Evolutionary conservation across 305 asterid genomes (phyloP).

Genomic region (Fraxinus baroniana): DNA sequence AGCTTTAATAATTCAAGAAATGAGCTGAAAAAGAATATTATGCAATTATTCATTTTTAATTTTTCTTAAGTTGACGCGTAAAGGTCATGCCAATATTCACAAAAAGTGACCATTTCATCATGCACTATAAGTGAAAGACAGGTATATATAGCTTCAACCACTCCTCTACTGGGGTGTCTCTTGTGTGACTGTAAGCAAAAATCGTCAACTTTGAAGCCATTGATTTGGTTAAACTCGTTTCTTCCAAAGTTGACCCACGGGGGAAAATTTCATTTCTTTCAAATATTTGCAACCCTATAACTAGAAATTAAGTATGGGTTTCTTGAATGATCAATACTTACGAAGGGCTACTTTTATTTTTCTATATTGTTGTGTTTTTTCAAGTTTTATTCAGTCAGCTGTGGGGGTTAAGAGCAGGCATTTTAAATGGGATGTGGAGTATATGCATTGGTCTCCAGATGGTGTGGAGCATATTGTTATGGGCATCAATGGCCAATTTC

Average conservation of each 20-base stretch:
- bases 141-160: neutral
- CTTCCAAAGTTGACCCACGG: neutral
- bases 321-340: conserved; percentile 4
- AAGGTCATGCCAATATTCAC: neutral
- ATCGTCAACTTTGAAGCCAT: neutral
- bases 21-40: neutral
- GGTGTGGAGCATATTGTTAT: conserved; percentile 55
- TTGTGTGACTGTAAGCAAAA: neutral
- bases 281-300: neutral
- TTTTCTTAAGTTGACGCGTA: neutral
- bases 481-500: conserved; percentile 70
- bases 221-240: neutral
- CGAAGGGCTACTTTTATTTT: neutral
- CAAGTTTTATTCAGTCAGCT: neutral
- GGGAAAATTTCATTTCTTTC: neutral
- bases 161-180: neutral
- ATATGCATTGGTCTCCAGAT: conserved; percentile 68
- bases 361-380: neutral
- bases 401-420: conserved; percentile 37
- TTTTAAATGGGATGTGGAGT: conserved; percentile 63
- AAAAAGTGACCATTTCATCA: conserved; percentile 2
- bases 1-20: neutral
- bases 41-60: neutral
- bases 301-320: conserved; percentile 8
- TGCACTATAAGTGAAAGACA: conserved; percentile 4